phyloP scores from a whole-genome alignment of 1,284 basidiomycete genomes.

The Hemileia vastatrix region DNA sequence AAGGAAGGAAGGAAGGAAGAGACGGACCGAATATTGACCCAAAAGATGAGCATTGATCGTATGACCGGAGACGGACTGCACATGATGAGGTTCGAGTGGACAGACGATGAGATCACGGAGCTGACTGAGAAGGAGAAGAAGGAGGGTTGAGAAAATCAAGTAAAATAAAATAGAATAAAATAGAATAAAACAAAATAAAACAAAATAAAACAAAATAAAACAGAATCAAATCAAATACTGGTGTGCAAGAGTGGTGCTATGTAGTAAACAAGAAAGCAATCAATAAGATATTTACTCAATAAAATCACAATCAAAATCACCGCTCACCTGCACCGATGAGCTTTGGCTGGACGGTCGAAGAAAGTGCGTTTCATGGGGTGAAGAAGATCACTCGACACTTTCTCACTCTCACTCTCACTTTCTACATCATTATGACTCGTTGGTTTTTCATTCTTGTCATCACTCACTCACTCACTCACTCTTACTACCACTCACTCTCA shows the following conservation, averaged over 20 bases:
- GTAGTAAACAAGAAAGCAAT: not conserved
- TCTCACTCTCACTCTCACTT: no score
- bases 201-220: not conserved
- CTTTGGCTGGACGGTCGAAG: no score
- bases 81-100: conserved; percentile 19
- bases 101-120: conserved; percentile 22
- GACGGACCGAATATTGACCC: conserved; percentile 18
- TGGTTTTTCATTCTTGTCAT: no score
- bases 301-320: conserved; percentile 10
- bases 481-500: no score
- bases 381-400: no score
- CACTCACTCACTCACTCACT: no score
- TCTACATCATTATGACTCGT: no score
- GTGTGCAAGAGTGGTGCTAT: not conserved
- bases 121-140: conserved; percentile 5
- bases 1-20: not conserved
- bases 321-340: no score
- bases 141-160: not conserved
- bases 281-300: conserved; percentile 3
- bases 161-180: not conserved
- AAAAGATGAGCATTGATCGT: conserved; percentile 20
- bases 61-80: conserved; percentile 22
- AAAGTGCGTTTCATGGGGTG: no score
- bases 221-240: not conserved
- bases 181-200: not conserved